Base-by-base conservation (phyloP, 1,284 basidiomycete species). In the Tetrapyrgos nigripes region DNA sequence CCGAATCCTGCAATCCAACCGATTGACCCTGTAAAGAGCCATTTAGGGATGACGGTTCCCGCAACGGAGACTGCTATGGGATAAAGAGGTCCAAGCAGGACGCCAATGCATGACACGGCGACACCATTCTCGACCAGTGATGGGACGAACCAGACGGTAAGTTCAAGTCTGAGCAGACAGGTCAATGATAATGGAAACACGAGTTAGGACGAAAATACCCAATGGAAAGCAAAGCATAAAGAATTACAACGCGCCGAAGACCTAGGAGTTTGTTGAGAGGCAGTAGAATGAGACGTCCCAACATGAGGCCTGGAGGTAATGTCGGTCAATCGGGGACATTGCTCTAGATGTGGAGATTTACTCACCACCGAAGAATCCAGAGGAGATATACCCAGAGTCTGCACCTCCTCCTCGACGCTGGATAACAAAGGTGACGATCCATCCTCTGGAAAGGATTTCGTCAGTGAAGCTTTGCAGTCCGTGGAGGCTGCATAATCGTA, bases 1-100 rank as follows among this genome's bases (percentile, higher is more conserved):
- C 84, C 83, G 44, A 84, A 74, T 14, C 79, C 80, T 21, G 80
- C 75, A 47, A 86, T 84, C 80, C 81, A 87, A 3, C 84, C 84
- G 31, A 87, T 83, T 49, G 76, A 73, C 19, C 82, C 82, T 0
- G 81, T 82, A 37, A 83, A 70, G 9, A 85, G 67, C 72, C 77
- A 77, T 11, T 75, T 74, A 1, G 83, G 83, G 14, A 85, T 70
- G 44, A 84, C 71, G 5, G 74, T 68, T 8, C 76, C 70, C 4
- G 79, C 69, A 48, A 81, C 75, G 59, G 79, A 79, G 77, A 84
- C 82, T 29, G 76, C 70, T 59, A 83, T 79, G 3, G 83, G 82
- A 61, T 81, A 85, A 63, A 83, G 76, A 1, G 83, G 84, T 1
- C 78, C 79, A 14, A 80, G 57, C 21, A 84, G 64, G 27, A 85